phyloP scores from a whole-genome alignment of 148 eudicot genomes.

The Chenopodium album region DNA sequence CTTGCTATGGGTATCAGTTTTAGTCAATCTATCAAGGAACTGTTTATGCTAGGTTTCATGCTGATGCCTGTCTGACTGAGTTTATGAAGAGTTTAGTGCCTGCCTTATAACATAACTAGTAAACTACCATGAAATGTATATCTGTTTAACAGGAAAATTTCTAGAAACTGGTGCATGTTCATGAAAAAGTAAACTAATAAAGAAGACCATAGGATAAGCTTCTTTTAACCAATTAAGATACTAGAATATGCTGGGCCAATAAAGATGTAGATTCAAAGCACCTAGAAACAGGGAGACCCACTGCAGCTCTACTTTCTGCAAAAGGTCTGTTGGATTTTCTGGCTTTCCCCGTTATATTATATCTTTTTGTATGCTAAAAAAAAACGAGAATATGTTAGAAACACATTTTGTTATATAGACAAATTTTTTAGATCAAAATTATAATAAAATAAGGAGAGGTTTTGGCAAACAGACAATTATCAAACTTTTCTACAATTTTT shows the following conservation, averaged over 20 bases:
- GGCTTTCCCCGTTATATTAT: background rate
- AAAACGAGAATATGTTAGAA: background rate
- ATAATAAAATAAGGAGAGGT: background rate
- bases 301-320: background rate
- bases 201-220: background rate
- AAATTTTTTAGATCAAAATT: background rate
- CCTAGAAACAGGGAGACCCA: background rate
- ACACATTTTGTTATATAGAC: background rate
- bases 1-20: background rate
- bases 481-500: too few relatives aligned
- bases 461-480: background rate
- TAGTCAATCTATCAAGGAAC: background rate
- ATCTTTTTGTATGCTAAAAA: background rate
- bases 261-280: background rate
- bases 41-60: background rate
- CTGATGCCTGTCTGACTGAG: background rate
- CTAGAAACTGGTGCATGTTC: background rate
- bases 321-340: background rate
- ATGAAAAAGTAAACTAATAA: background rate
- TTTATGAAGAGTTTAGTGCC: background rate
- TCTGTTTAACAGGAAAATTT: background rate
- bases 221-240: background rate
- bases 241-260: background rate
- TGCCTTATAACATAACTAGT: background rate
- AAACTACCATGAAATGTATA: background rate